Evolutionary conservation across 1,139 yeast species (phyloP), one percentile per base, ranked within the genome.

Genomic region (Pneumocystis canis): DNA sequence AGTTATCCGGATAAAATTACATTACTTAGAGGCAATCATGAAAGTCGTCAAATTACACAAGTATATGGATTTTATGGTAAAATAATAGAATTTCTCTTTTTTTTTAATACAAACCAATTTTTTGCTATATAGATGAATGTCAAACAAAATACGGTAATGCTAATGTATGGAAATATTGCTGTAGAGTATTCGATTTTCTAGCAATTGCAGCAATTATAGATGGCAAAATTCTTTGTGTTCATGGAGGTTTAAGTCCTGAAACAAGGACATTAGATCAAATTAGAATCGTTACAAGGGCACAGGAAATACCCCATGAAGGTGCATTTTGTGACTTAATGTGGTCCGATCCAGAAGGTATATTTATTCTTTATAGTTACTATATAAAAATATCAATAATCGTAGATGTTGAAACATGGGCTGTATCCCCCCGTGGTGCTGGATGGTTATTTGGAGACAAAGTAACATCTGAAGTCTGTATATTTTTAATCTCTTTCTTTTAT

Each of bases 221-320:
- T 73, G 96, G 97, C 64, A 86, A 85, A 72, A 87, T 90, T 60
- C 77, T 90, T 65, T 90, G 97, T 78, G 96, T 90, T 58, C 97
- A 90, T 72, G 97, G 97, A 64, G 97, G 97, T 1, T 80, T 92
- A 66, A 87, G 96, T n/a, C 98, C 98, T 5, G 97, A 92, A 74
- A 89, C 92, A 65, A 83, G 97, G 73, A 90, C 92, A 89, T 80
- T 92, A 68, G 98, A 92, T 73, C 97, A 92, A 75, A 90, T 92
- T 65, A 80, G 98, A 69, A 96, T 90, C 20, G 79, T 92, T 65
- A 87, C 95, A 63, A 81, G 98, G 71, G 97, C 97, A n/a, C 97
- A 92, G 75, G 98, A 92, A 75, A 97, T 92, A 63, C 98, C 98
- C 1, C 98, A 92, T 73, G 98, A 92, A 75, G 98, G 98, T 67